These are phyloP conservation scores for Flaveria floridana DNA, from an alignment of 140 eudicot species.

Conservation along the genomic window DNA sequence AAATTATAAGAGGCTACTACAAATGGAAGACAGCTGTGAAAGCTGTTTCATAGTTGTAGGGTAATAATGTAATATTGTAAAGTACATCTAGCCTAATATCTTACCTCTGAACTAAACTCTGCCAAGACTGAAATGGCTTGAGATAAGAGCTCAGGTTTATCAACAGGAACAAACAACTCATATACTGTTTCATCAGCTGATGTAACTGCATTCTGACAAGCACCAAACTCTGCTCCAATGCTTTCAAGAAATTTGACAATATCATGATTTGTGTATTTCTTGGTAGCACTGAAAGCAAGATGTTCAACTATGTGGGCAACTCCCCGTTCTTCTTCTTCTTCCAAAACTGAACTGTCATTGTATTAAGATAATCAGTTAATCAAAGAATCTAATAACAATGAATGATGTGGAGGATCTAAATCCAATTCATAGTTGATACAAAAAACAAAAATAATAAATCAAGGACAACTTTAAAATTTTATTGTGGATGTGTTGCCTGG, in stretches of 20 bases:
- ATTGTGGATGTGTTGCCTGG: background rate
- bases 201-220: slow-evolving; percentile 91
- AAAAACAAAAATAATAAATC: background rate
- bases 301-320: slow-evolving; percentile 95
- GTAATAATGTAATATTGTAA: background rate
- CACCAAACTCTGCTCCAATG: slow-evolving; percentile 96
- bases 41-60: too few species aligned
- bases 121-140: slow-evolving; percentile 89
- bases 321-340: slow-evolving; percentile 92
- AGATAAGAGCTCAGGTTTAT: slow-evolving; percentile 84
- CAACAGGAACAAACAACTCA: slow-evolving; percentile 93
- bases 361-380: slow-evolving; percentile 28
- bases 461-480: background rate
- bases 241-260: slow-evolving; percentile 92
- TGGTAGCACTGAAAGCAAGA: slow-evolving; percentile 96
- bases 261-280: slow-evolving; percentile 89
- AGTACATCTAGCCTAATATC: slow-evolving; percentile 10
- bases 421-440: background rate
- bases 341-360: slow-evolving; percentile 87
- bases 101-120: slow-evolving; percentile 88
- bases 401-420: slow-evolving; percentile 9
- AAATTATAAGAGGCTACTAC: too few species aligned
- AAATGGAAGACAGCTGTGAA: too few species aligned
- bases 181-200: slow-evolving; percentile 87
- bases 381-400: slow-evolving; percentile 9